Percentiles rank a stretch among this genome's conserved stretches.
These are phyloP conservation scores for Hypomontagnella submonticulosa DNA, from an alignment of 495 filamentous ascomycete species.

Conservation along the genomic window DNA sequence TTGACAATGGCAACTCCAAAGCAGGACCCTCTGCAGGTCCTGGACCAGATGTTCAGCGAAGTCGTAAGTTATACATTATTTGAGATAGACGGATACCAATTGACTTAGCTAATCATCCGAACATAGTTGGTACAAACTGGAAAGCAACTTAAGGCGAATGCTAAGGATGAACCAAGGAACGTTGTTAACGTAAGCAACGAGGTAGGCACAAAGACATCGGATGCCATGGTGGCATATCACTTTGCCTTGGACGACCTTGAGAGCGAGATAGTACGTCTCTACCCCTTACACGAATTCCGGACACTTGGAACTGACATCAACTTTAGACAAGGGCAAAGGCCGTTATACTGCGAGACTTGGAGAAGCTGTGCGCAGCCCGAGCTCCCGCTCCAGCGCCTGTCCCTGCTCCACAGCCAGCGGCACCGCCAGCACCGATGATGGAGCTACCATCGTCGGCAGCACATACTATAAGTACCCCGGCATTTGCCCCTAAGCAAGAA, in stretches of 20 bases:
- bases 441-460: constrained; percentile 45
- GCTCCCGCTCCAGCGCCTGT: constrained; percentile 33
- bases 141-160: constrained; percentile 56
- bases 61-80: constrained; percentile 51
- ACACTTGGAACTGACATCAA: constrained; percentile 29
- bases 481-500: constrained; percentile 44
- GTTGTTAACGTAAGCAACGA: constrained; percentile 42
- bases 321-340: constrained; percentile 55
- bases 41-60: constrained; percentile 59
- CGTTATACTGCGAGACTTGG: constrained; percentile 56
- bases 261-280: constrained; percentile 59
- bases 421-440: constrained; percentile 56
- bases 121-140: constrained; percentile 62
- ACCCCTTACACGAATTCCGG: not conserved
- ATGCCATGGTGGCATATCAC: constrained; percentile 58
- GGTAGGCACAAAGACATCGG: constrained; percentile 51
- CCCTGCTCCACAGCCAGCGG: constrained; percentile 39
- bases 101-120: constrained; percentile 16
- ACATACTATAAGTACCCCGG: constrained; percentile 29
- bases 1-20: constrained; percentile 51
- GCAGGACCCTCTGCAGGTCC: constrained; percentile 52
- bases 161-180: constrained; percentile 53
- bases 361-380: constrained; percentile 49
- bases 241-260: constrained; percentile 63
- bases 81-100: not conserved